phyloP scores from a whole-genome alignment of 164 flowering plant genomes.

The Vitis labrusca region DNA sequence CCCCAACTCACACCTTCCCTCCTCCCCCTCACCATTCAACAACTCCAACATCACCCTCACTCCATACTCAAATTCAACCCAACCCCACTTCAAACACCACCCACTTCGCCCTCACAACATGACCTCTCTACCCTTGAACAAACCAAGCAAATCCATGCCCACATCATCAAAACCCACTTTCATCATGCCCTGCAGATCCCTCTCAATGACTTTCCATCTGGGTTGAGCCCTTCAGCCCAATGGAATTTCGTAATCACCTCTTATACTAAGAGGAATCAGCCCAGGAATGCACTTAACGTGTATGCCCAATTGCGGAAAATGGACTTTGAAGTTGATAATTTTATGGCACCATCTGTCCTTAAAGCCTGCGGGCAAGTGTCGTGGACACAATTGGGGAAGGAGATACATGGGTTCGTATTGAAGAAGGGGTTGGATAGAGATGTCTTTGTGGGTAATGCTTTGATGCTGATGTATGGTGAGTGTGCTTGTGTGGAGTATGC shows the following conservation, averaged over 20 bases:
- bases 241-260: slow-evolving; percentile 46
- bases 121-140: slow-evolving; percentile 28
- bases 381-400: slow-evolving; percentile 35
- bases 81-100: slow-evolving; percentile 12
- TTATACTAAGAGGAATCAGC: slow-evolving; percentile 38
- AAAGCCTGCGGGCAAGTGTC: slow-evolving; percentile 47
- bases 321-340: slow-evolving; percentile 37
- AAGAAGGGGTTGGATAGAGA: slow-evolving; percentile 45
- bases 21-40: slow-evolving; percentile 21
- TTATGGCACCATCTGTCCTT: slow-evolving; percentile 46
- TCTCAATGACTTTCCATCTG: slow-evolving; percentile 8
- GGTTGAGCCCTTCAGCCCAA: slow-evolving; percentile 31
- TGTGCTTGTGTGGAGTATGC: slow-evolving; percentile 31
- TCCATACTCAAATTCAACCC: slow-evolving; percentile 6
- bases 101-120: slow-evolving; percentile 3
- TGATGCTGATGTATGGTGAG: slow-evolving; percentile 53
- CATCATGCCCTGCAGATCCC: slow-evolving; percentile 16
- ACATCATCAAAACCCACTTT: slow-evolving; percentile 44
- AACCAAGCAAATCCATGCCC: slow-evolving; percentile 58
- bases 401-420: slow-evolving; percentile 49
- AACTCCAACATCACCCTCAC: slow-evolving; percentile 14
- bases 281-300: slow-evolving; percentile 31
- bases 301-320: slow-evolving; percentile 42
- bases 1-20: slow-evolving; percentile 21
- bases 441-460: slow-evolving; percentile 44